phyloP scores from a whole-genome alignment of 176 grass and related monocot genomes.

The Oryza coarctata region DNA sequence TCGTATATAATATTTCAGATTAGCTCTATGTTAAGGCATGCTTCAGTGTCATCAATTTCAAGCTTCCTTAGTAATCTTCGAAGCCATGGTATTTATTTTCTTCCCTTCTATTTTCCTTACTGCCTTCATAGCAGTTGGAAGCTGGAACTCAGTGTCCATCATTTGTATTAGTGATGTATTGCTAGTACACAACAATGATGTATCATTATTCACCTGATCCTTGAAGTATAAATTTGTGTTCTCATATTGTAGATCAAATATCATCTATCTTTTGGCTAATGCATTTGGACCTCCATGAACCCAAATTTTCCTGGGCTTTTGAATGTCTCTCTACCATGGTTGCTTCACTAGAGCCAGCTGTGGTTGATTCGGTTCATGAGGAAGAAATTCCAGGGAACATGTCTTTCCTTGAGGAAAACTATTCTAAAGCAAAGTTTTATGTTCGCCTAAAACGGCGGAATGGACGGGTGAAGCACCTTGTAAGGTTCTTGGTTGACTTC shows the following conservation, averaged over 20 bases:
- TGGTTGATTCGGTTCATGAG: conserved; percentile 44
- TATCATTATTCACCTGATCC: not conserved
- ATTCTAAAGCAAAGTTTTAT: conserved; percentile 60
- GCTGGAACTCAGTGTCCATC: not conserved
- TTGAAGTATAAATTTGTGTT: not conserved
- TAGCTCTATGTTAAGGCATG: conserved; percentile 71
- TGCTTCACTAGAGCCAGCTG: conserved; percentile 64
- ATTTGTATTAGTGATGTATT: conserved; percentile 1
- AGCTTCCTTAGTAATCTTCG: conserved; percentile 74
- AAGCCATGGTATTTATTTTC: conserved; percentile 59
- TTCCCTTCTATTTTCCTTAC: not conserved
- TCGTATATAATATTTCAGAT: conserved; percentile 66
- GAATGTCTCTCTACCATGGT: conserved; percentile 81
- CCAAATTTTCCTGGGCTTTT: conserved; percentile 60
- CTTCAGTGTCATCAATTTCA: conserved; percentile 68
- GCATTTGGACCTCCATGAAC: conserved; percentile 78
- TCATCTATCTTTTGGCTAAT: conserved; percentile 96
- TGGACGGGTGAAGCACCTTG: conserved; percentile 84
- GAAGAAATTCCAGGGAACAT: conserved; percentile 45
- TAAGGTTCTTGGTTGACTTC: conserved; percentile 33
- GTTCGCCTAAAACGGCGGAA: conserved; percentile 77
- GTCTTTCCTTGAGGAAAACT: conserved; percentile 62
- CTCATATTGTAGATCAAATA: conserved; percentile 70
- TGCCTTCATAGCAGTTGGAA: not conserved
- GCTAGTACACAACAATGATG: not conserved